phyloP scores from a whole-genome alignment of 2,329 filamentous ascomycete species.

The Bipolaris cookei region DNA sequence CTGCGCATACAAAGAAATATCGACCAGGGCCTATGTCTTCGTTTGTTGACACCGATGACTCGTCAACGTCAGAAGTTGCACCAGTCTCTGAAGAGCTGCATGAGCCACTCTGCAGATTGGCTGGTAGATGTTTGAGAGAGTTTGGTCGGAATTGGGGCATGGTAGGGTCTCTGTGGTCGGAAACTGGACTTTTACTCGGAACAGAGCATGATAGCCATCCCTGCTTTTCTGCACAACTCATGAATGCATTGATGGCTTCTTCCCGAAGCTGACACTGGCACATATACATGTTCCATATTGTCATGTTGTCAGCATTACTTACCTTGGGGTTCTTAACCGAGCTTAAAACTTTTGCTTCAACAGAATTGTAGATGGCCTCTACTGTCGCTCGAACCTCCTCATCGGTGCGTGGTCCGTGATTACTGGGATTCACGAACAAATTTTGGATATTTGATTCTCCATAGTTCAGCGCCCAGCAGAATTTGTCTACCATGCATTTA shows the following conservation, averaged over 20 bases:
- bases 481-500: constrained; percentile 32
- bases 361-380: constrained; percentile 16
- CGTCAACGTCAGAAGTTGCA: constrained; percentile 10
- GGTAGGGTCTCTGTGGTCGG: constrained; percentile 61
- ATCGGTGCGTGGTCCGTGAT: constrained; percentile 7
- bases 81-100: neutral
- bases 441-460: constrained; percentile 4
- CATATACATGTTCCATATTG: constrained; percentile 36
- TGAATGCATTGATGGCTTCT: constrained; percentile 28
- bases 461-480: constrained; percentile 22
- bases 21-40: neutral
- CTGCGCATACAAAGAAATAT: constrained; percentile 5
- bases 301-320: constrained; percentile 18
- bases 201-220: constrained; percentile 25
- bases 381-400: constrained; percentile 15
- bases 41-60: constrained; percentile 1
- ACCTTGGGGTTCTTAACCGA: constrained; percentile 15
- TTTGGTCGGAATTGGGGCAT: constrained; percentile 74
- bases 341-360: constrained; percentile 27
- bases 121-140: constrained; percentile 28
- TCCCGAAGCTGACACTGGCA: constrained; percentile 28
- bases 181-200: neutral
- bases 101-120: constrained; percentile 1
- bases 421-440: constrained; percentile 16
- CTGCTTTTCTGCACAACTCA: constrained; percentile 17